phyloP scores from a whole-genome alignment of 1,284 basidiomycete species.

The Sanghuangporus sanghuang region DNA sequence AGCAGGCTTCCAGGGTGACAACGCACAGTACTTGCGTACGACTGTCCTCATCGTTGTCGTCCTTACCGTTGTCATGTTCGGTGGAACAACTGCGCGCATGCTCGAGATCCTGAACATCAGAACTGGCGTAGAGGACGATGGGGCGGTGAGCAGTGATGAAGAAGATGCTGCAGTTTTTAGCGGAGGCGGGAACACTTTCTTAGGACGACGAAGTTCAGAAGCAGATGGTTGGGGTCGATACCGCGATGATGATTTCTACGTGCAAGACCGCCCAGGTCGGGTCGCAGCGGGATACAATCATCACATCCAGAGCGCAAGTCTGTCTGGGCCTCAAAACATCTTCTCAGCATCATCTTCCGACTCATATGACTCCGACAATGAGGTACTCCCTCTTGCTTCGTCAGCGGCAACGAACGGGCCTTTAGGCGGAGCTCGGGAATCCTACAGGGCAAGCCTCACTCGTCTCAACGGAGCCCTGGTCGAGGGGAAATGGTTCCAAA shows the following conservation, averaged over 20 bases:
- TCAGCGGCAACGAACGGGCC: slow-evolving; percentile 32
- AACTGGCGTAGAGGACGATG: slow-evolving; percentile 94
- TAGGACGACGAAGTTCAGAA: slow-evolving; percentile 22
- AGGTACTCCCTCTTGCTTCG: slow-evolving; percentile 75
- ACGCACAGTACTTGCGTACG: slow-evolving; percentile 86
- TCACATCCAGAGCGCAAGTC: slow-evolving; percentile 37
- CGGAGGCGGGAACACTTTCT: slow-evolving; percentile 25
- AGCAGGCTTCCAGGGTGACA: slow-evolving; percentile 89
- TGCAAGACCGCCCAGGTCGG: slow-evolving; percentile 38
- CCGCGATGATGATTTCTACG: slow-evolving; percentile 42
- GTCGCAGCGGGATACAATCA: slow-evolving; percentile 45
- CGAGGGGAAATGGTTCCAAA: slow-evolving; percentile 93
- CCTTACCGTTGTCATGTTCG: slow-evolving; percentile 91
- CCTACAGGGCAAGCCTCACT: slow-evolving; percentile 18
- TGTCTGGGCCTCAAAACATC: slow-evolving; percentile 30
- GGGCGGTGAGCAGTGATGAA: slow-evolving; percentile 75
- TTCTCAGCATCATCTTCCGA: slow-evolving; percentile 64
- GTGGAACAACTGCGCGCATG: slow-evolving; percentile 96
- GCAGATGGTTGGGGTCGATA: slow-evolving; percentile 37
- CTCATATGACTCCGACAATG: slow-evolving; percentile 68
- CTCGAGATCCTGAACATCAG: slow-evolving; percentile 95
- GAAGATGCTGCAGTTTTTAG: slow-evolving; percentile 41
- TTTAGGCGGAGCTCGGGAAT: slow-evolving; percentile 19
- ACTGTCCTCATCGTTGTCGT: slow-evolving; percentile 97
- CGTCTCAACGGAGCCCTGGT: slow-evolving; percentile 30